Evolutionary conservation across 306 rosid genomes (phyloP), one percentile per base, ranked within the genome.

Genomic region (Rubus idaeus): DNA sequence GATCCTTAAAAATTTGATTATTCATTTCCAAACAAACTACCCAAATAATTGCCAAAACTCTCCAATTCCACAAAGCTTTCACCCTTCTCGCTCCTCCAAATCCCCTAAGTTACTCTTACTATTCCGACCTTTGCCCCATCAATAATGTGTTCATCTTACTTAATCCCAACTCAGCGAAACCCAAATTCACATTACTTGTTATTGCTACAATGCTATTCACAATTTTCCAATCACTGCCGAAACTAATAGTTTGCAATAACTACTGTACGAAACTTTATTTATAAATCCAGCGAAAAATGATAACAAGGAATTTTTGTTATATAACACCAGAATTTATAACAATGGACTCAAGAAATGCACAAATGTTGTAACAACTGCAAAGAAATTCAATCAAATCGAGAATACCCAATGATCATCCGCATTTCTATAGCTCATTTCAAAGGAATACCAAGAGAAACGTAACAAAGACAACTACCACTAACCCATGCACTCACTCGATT

Each of bases 361-460:
- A 17, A 57, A 21, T 7, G 12, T 2, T 6, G 20, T 3, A 46
- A 73, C 20, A 40, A 42, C 7, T 44, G 40, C 51, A 12, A 55
- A 21, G 3, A 4, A 40, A 0, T 39, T 72, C 40, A 72, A 40
- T 53, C 37, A 72, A 72, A 72, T 8, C 0, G 16, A 41, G 18
- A 71, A 51, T 39, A 52, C 10, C 49, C 47, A 37, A 51, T 26
- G 26, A 35, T 30, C 14, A 7, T 70, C 44, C 13, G 20, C 44
- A 30, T 71, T 52, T 37, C 49, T 71, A n/a, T 2, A 55, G 76
- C 76, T 72, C 39, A 37, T 39, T 11, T 72, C 18, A 37, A 71
- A 37, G 7, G 30, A 51, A 70, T 6, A 50, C 14, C 21, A 9
- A 30, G 1, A 47, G 13, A 41, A 42, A 2, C 61, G 23, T 20